Base-by-base conservation (phyloP, 1,284 basidiomycete genomes). In the Sporisorium iseilematis-ciliati region DNA sequence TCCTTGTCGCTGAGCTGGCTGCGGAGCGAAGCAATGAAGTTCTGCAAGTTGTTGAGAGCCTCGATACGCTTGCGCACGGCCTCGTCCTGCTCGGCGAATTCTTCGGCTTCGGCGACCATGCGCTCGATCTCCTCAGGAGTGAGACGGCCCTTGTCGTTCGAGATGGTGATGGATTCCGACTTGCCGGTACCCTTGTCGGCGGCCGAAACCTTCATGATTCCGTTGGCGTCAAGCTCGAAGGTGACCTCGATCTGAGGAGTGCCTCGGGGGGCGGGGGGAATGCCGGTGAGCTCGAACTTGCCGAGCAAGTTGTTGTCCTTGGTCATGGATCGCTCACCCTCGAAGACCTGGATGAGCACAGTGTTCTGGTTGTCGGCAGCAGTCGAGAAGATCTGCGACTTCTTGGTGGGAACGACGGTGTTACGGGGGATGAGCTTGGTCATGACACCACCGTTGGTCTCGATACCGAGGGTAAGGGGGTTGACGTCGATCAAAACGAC, bases 231-330 rank as follows among this genome's bases (percentile, higher is more conserved):
- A 40, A 85, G 66, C 74, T 85, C 83, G 58, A 85, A 85, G 49
- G 83, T 85, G 63, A 85, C 83, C 76, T 85, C 83, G 56, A 85
- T 83, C 74, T 85, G 83, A 56, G 83, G 83, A 49, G 95, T 93
- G 85, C 95, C 95, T 74, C 94, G 93, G 72, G 95, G 95, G 1
- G 95, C 93, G 42, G 95, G 94, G 21, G 95, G 95, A 75, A 98
- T 97, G 72, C 92, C 87, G 66, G 90, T 92, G 51, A 97, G 91
- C 87, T 97, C 95, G 84, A 98, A 97, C 87, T 95, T 95, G 88
- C 95, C 95, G 75, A 99, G 92, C 60, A 92, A 90, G 89, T 97
- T 95, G 91, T 97, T 97, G 89, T 98, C 94, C 90, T 95, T 95
- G 83, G 95, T 97, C 86, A 96, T 88, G 50, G 93, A 91, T 86